These are phyloP conservation scores for Sordariomycetes sp. DNA, from an alignment of 2,329 filamentous ascomycete species.

Conservation along the genomic window DNA sequence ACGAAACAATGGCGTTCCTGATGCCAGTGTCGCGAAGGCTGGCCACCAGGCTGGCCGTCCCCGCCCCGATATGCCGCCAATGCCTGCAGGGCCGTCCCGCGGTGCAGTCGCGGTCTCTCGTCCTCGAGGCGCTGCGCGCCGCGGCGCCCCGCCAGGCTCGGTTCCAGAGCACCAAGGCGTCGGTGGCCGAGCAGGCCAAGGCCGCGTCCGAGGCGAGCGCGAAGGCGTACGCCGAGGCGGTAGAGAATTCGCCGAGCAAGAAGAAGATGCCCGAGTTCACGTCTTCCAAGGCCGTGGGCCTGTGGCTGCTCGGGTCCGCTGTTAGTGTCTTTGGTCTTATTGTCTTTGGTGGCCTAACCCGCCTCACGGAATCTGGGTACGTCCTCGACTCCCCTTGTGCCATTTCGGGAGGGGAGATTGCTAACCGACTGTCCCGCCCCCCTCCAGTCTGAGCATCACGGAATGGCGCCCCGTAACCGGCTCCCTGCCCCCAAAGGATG, in stretches of 20 bases:
- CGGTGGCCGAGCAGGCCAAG: slow-evolving; percentile 1
- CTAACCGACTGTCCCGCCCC: not conserved
- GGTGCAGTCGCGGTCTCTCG: not conserved
- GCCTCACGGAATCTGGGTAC: slow-evolving; percentile 91
- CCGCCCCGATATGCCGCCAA: slow-evolving; percentile 34
- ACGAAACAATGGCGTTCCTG: slow-evolving; percentile 24
- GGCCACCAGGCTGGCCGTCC: slow-evolving; percentile 21
- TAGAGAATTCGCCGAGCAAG: slow-evolving; percentile 1
- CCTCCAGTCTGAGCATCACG: slow-evolving; percentile 82
- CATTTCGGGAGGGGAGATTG: not conserved
- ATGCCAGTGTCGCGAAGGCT: slow-evolving; percentile 26
- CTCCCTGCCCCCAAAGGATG: slow-evolving; percentile 67
- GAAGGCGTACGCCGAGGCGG: not conserved
- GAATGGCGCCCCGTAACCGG: slow-evolving; percentile 98
- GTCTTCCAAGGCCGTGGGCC: slow-evolving; percentile 66
- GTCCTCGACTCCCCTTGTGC: slow-evolving; percentile 8
- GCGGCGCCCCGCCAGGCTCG: slow-evolving; percentile 10
- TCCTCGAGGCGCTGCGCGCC: slow-evolving; percentile 6
- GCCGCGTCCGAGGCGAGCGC: not conserved
- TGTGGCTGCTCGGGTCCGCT: slow-evolving; percentile 87
- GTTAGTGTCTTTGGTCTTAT: slow-evolving; percentile 95
- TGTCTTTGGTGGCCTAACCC: slow-evolving; percentile 83
- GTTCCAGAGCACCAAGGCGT: slow-evolving; percentile 4
- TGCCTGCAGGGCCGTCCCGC: slow-evolving; percentile 20
- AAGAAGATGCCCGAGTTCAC: slow-evolving; percentile 38